Base-by-base conservation (phyloP, 2,329 filamentous ascomycete species). In the Trichophyton schoenleinii region DNA sequence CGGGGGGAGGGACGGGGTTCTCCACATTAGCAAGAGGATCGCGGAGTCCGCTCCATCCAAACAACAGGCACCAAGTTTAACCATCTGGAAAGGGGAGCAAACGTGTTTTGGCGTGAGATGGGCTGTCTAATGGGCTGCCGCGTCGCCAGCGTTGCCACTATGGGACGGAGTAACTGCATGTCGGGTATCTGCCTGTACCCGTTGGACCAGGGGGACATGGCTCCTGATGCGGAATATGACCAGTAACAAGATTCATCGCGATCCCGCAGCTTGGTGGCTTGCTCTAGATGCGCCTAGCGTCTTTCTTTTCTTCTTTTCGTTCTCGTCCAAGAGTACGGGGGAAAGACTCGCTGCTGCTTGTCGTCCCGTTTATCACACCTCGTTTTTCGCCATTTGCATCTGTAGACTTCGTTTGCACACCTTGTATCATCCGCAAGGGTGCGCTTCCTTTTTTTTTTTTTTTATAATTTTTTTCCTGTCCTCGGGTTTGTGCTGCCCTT, bases 281-380 rank as follows among this genome's bases (percentile, higher is more conserved):
- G 52, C 52, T 55, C 52, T 55, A 55, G 52, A 55, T 55, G 52
- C 52, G 13, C 52, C 52, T 55, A 55, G 52, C 52, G 52, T 36
- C 52, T 20, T 52, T 52, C n/a, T 44, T 55, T 55, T 20, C 28
- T 36, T n/a, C 28, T 55, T 55, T n/a, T 55, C 22, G 9, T 53
- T 25, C 13, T 34, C 11, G 52, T 55, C 28, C 52, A 55, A 55
- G 52, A 53, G 49, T 53, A 53, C 49, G 49, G 49, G 52, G 52
- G 31, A 36, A 55, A 20, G 20, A 55, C 28, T 20, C 25, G 28
- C 28, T 36, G 28, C 28, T 55, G 3, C 52, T 36, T 20, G 15
- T 52, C 18, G 28, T 53, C 15, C 34, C 49, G 49, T 34, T 31
- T 13, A 15, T 31, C 49, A 7, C 25, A 25, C 18, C 34, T 55